Base-by-base conservation (phyloP, 2,329 filamentous ascomycete genomes). In the Apiospora hydei region DNA sequence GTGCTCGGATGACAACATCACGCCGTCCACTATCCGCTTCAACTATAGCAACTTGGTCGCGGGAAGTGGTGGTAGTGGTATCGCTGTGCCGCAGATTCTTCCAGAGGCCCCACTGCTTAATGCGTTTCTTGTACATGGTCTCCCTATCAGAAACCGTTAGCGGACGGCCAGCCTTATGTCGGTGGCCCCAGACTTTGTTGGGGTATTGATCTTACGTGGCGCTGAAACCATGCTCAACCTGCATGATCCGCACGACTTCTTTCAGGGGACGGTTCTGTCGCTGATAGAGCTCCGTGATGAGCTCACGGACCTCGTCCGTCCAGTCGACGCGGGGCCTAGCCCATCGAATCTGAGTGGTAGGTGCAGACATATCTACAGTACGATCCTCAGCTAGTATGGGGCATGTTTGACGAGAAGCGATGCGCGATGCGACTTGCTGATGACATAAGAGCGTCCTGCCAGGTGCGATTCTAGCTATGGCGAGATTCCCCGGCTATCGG, bases 281-380 rank as follows among this genome's bases (percentile, higher is more conserved):
- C 57, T 64, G 57, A 21, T 64, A 64, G 34, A 64, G 57, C 57
- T 64, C 57, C 8, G 34, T 64, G 57, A 64, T n/a, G 57, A n/a
- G 30, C 30, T 64, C 57, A n/a, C 57, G 57, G 18, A 64, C 18
- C 34, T 64, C 57, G 18, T 64, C 34, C 10, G 57, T 64, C 57
- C 57, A 64, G 34, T 38, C 57, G 57, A 64, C 18, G 34, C 57
- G 57, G 57, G 57, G 57, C 8, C 57, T 64, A 8, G 57, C 57
- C 57, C 57, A 64, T 11, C 57, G 57, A 21, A 64, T 64, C 18
- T 41, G 57, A 8, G n/a, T 64, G 18, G 21, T 41, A 13, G 34
- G 57, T 41, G 57, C 30, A 61, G 30, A 16, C 30, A 26, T n/a
- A 5, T 61, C 57, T 41, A 64, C 26, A 30, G 26, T 30, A 30